Evolutionary conservation across 139 green algal genomes (phyloP).

Genomic region (Ostreobium quekettii): DNA sequence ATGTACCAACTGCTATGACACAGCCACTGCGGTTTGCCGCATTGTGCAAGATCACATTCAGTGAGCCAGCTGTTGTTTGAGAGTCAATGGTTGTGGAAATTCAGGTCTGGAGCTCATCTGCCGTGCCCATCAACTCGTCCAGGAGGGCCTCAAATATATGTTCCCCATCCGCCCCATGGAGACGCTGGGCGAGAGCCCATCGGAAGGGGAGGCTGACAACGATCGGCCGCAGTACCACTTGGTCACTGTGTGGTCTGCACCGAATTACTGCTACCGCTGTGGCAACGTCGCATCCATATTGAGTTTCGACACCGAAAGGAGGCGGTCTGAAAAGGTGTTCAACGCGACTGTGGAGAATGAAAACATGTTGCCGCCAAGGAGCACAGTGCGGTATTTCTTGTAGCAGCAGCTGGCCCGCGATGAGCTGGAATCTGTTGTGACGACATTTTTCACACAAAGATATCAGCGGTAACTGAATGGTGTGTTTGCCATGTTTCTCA

Average conservation of each 20-base stretch:
- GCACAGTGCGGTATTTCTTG: slow-evolving; percentile 59
- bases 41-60: neutral
- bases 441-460: too few relatives aligned
- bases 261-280: slow-evolving; percentile 99
- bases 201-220: slow-evolving; percentile 15
- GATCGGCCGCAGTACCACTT: slow-evolving; percentile 38
- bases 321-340: slow-evolving; percentile 71
- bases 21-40: neutral
- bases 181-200: neutral
- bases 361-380: slow-evolving; percentile 66
- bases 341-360: slow-evolving; percentile 93
- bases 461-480: too few relatives aligned
- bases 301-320: slow-evolving; percentile 85
- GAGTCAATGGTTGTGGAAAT: neutral
- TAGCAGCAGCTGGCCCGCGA: slow-evolving; percentile 26
- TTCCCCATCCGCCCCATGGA: slow-evolving; percentile 54
- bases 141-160: slow-evolving; percentile 99
- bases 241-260: slow-evolving; percentile 95
- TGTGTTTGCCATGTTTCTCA: too few relatives aligned
- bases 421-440: too few relatives aligned
- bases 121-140: slow-evolving; percentile 95
- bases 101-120: slow-evolving; percentile 88
- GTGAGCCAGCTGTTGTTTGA: neutral
- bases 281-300: slow-evolving; percentile 96
- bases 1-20: too few relatives aligned